Evolutionary conservation across 2,329 filamentous ascomycete species (phyloP).

Genomic region (Xylaria sp.): DNA sequence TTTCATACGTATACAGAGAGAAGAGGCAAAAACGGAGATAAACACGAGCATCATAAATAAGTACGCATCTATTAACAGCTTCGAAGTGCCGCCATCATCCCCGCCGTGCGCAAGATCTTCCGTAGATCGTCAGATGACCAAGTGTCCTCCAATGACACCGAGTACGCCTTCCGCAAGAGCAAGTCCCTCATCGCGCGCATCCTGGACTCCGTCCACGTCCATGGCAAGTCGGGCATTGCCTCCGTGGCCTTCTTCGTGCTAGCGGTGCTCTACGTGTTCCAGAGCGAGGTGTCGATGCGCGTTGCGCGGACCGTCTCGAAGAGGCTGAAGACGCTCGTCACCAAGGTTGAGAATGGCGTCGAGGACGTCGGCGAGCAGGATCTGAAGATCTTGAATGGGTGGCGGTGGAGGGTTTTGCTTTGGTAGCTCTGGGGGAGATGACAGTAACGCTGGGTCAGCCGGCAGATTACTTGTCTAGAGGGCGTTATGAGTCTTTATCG

Average conservation of each 20-base stretch:
- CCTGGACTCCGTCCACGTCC: conserved; percentile 54
- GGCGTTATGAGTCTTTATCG: neutral
- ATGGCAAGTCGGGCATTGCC: conserved; percentile 58
- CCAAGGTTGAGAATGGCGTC: conserved; percentile 61
- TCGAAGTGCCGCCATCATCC: conserved; percentile 52
- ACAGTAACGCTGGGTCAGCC: neutral
- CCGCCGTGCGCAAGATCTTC: conserved; percentile 63
- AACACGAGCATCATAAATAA: neutral
- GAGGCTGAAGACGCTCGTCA: conserved; percentile 60
- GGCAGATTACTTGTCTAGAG: neutral
- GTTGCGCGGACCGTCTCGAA: conserved; percentile 64
- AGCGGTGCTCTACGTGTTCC: conserved; percentile 67
- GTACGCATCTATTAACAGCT: conserved; percentile 21
- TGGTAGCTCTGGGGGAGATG: conserved; percentile 50
- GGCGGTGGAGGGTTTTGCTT: conserved; percentile 67
- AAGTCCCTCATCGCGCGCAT: conserved; percentile 63
- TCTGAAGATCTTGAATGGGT: conserved; percentile 62
- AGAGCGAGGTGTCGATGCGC: conserved; percentile 67
- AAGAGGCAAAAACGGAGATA: neutral
- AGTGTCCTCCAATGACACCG: conserved; percentile 63
- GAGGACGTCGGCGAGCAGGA: conserved; percentile 61
- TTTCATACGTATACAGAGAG: neutral
- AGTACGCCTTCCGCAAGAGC: conserved; percentile 66
- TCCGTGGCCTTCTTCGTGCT: conserved; percentile 66
- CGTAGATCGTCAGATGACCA: conserved; percentile 51